Percentiles rank a stretch among this genome's conserved stretches.
Conservation (phyloP, 2,329 filamentous ascomycete genomes). For the Aspergillus sp. region DNA sequence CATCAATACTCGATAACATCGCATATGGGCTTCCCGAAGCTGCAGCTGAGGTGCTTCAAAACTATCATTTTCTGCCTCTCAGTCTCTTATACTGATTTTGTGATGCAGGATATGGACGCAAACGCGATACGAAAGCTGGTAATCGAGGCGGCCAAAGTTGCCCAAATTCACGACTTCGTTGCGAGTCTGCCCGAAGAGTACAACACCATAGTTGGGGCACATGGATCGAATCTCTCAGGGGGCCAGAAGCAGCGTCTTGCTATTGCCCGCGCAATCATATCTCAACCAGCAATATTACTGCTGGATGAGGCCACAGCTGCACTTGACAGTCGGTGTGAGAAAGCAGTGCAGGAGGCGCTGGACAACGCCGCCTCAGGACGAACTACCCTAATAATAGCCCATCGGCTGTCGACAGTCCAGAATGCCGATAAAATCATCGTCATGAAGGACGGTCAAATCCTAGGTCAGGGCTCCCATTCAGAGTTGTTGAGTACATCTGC, state of each 20-base stretch:
- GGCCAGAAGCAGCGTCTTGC: slow-evolving; percentile 93
- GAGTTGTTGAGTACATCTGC: slow-evolving; percentile 33
- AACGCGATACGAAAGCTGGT: slow-evolving; percentile 21
- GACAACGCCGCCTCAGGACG: slow-evolving; percentile 66
- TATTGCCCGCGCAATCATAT: slow-evolving; percentile 77
- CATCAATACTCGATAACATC: slow-evolving; percentile 81
- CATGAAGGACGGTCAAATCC: slow-evolving; percentile 42
- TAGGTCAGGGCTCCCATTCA: slow-evolving; percentile 47
- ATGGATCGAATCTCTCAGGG: slow-evolving; percentile 78
- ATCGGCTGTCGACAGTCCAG: slow-evolving; percentile 46
- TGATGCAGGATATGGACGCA: slow-evolving; percentile 50
- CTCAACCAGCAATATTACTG: slow-evolving; percentile 77
- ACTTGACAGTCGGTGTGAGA: slow-evolving; percentile 83
- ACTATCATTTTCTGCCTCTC: neutral
- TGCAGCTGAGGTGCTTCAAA: neutral
- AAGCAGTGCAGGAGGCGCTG: slow-evolving; percentile 79
- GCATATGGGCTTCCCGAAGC: slow-evolving; percentile 47
- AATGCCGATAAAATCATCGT: slow-evolving; percentile 49
- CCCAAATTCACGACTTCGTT: slow-evolving; percentile 78
- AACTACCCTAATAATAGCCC: slow-evolving; percentile 44
- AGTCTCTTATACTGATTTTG: neutral
- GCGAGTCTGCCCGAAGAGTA: slow-evolving; percentile 73
- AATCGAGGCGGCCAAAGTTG: slow-evolving; percentile 20
- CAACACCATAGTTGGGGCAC: slow-evolving; percentile 81
- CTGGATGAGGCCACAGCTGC: slow-evolving; percentile 89